Evolutionary conservation across 1,139 yeast genomes (phyloP).

Genomic region (Geotrichum phurueaensis): DNA sequence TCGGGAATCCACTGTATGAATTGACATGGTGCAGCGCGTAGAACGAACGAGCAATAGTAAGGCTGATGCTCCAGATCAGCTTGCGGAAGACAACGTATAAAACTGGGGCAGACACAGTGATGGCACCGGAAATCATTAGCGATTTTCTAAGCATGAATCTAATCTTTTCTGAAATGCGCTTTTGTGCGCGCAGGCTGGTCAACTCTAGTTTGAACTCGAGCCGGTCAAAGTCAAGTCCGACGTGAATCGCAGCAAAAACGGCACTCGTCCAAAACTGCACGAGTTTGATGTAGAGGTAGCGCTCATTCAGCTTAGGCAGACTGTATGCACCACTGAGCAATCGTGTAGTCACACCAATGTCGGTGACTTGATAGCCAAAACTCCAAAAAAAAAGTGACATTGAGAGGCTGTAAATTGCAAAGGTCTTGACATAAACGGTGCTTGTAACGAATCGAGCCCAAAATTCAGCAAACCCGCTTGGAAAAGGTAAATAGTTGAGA

Average conservation of each 20-base stretch:
- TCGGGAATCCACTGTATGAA: slow-evolving; percentile 36
- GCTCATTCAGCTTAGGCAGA: slow-evolving; percentile 56
- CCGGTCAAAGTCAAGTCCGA: slow-evolving; percentile 55
- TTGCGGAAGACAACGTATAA: slow-evolving; percentile 44
- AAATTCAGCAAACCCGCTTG: slow-evolving; percentile 28
- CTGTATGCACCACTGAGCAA: slow-evolving; percentile 37
- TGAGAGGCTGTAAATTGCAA: slow-evolving; percentile 40
- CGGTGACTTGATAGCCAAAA: slow-evolving; percentile 33
- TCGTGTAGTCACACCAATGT: slow-evolving; percentile 21
- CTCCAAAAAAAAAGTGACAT: slow-evolving; percentile 37
- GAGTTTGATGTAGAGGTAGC: slow-evolving; percentile 49
- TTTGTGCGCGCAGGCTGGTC: slow-evolving; percentile 33
- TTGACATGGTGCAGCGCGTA: slow-evolving; percentile 35
- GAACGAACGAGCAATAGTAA: slow-evolving; percentile 30
- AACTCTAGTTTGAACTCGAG: slow-evolving; percentile 34
- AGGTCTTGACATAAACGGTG: slow-evolving; percentile 38
- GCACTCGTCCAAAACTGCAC: slow-evolving; percentile 41
- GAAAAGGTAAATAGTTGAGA: slow-evolving; percentile 15
- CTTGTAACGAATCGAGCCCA: slow-evolving; percentile 43
- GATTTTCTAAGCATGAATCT: slow-evolving; percentile 40
- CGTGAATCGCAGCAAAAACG: slow-evolving; percentile 50
- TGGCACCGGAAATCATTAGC: slow-evolving; percentile 35
- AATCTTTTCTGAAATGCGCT: slow-evolving; percentile 31
- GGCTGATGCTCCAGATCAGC: slow-evolving; percentile 41
- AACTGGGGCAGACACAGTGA: slow-evolving; percentile 41